A percentile compares a stretch with the other conserved stretches of the same genome.
phyloP scores from a whole-genome alignment of 257 asterid species.

The Hygrophila difformis region DNA sequence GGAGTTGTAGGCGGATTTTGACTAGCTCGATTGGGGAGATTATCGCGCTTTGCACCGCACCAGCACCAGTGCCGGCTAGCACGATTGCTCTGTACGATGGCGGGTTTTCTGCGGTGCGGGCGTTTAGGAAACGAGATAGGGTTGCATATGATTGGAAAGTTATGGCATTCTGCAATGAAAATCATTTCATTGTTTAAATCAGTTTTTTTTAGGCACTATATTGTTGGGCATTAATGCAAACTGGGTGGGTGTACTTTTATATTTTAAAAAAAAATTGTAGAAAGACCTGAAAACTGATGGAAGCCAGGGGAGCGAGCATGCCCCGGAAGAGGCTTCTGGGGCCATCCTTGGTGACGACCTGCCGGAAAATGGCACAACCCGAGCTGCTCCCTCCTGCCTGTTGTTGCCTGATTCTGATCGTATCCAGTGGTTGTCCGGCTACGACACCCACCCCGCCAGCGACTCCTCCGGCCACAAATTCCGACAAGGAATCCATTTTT shows the following conservation, averaged over 20 bases:
- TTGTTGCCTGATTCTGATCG: conserved; percentile 67
- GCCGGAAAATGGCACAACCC: conserved; percentile 31
- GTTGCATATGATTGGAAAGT: conserved; percentile 61
- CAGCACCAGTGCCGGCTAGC: conserved; percentile 61
- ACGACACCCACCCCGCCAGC: conserved; percentile 27
- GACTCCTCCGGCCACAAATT: conserved; percentile 77
- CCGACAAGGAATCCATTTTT: conserved; percentile 49
- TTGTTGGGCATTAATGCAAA: too few species aligned
- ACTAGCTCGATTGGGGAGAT: conserved; percentile 70
- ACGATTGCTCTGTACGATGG: conserved; percentile 58
- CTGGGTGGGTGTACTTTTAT: background rate
- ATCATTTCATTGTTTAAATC: background rate
- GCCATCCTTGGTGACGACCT: conserved; percentile 36
- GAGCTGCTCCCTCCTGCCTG: conserved; percentile 36
- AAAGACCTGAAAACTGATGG: conserved; percentile 64
- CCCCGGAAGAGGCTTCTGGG: conserved; percentile 61
- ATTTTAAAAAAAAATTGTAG: background rate
- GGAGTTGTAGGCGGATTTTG: conserved; percentile 70
- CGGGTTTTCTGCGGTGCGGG: conserved; percentile 7
- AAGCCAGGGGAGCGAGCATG: conserved; percentile 75
- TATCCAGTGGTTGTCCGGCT: conserved; percentile 78
- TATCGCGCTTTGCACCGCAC: conserved; percentile 55
- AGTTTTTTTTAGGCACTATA: too few species aligned
- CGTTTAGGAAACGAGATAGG: conserved; percentile 45
- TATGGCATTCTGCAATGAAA: conserved; percentile 57